Percentiles rank a stretch among this genome's conserved stretches.
phyloP scores from a whole-genome alignment of 495 filamentous ascomycete species.

The Xylaria acuta region DNA sequence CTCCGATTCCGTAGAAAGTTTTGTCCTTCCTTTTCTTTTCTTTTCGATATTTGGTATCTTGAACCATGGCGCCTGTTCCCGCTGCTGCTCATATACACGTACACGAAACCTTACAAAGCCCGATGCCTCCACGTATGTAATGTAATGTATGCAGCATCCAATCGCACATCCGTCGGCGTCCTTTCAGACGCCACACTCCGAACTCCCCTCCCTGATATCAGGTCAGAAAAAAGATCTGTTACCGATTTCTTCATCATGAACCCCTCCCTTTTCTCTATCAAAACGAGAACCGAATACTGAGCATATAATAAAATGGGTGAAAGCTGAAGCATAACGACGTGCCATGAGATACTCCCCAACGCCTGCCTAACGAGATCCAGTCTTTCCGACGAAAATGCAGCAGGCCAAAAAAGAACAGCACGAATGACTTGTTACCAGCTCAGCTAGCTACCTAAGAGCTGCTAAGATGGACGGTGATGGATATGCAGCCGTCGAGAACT shows the following conservation, averaged over 20 bases:
- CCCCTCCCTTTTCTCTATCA: constrained; percentile 20
- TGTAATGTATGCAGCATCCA: constrained; percentile 13
- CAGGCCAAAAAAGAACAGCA: constrained; percentile 13
- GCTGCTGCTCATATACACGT: constrained; percentile 18
- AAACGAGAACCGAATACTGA: background rate
- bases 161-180: background rate
- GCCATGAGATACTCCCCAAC: constrained; percentile 13
- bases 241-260: constrained; percentile 10
- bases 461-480: background rate
- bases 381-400: constrained; percentile 27
- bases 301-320: constrained; percentile 5
- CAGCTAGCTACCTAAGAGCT: background rate
- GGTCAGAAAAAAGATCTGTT: background rate
- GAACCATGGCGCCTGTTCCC: background rate
- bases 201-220: constrained; percentile 19
- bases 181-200: background rate
- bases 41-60: background rate
- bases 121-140: constrained; percentile 13
- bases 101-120: constrained; percentile 14
- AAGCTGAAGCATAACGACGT: constrained; percentile 10
- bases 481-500: background rate
- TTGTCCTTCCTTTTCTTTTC: background rate
- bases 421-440: background rate
- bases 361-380: constrained; percentile 10
- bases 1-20: background rate